Conservation (phyloP, 176 grass and related monocot species). For the Juncus inflexus region DNA sequence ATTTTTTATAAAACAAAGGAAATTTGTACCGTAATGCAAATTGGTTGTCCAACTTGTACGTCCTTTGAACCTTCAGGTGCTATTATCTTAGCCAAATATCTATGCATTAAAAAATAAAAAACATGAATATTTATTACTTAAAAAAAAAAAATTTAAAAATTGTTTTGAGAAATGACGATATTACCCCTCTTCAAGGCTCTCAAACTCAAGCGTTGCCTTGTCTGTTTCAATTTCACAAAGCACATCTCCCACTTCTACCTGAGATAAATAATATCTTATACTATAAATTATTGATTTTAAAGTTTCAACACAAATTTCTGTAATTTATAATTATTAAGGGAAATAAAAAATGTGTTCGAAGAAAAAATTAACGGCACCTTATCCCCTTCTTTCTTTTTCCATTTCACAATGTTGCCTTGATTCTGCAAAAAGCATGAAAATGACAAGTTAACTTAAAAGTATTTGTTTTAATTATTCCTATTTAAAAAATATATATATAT, state of each 20-base stretch:
- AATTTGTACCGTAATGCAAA: constrained; percentile 83
- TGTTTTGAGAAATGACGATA: background rate
- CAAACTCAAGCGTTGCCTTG: constrained; percentile 95
- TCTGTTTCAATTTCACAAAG: constrained; percentile 99
- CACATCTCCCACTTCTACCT: constrained; percentile 95
- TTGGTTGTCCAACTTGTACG: constrained; percentile 86
- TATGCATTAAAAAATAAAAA: constrained; percentile 16
- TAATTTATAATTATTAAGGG: background rate
- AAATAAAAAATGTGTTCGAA: too few relatives aligned
- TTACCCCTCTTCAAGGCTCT: constrained; percentile 97
- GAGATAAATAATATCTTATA: constrained; percentile 25
- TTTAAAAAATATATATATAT: too few relatives aligned
- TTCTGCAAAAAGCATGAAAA: constrained; percentile 46
- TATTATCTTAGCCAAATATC: constrained; percentile 97
- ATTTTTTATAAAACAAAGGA: background rate
- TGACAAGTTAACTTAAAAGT: background rate
- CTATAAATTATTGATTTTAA: constrained; percentile 4
- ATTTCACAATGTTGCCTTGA: constrained; percentile 97
- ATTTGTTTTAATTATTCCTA: too few relatives aligned
- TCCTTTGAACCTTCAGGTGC: constrained; percentile 96
- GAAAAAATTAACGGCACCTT: constrained; percentile 39
- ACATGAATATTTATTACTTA: background rate
- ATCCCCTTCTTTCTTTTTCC: constrained; percentile 96
- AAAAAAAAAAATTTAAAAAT: background rate
- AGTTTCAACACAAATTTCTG: background rate